A percentile compares a stretch with the other conserved stretches of the same genome.
Evolutionary conservation across 108 stramenopile genomes (phyloP).

Genomic region (Mediolabrus comicus): DNA sequence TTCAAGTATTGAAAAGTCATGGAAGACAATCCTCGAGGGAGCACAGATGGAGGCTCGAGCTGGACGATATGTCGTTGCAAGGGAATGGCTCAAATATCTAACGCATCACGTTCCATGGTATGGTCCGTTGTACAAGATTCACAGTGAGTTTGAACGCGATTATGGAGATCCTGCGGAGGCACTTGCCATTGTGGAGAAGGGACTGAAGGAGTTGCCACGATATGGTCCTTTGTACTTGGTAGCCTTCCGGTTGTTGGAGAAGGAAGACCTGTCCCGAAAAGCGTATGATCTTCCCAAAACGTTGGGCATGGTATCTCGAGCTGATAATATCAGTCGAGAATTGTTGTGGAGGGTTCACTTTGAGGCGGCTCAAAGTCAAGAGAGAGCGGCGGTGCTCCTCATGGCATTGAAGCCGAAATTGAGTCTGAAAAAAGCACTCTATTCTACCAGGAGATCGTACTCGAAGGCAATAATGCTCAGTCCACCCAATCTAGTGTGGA

Average conservation of each 20-base stretch:
- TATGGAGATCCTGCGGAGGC: slow-evolving; percentile 78
- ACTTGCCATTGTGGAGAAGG: slow-evolving; percentile 87
- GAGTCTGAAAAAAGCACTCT: slow-evolving; percentile 27
- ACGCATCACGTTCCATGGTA: slow-evolving; percentile 97
- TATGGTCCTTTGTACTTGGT: slow-evolving; percentile 98
- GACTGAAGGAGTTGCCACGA: slow-evolving; percentile 88
- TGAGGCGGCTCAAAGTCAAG: slow-evolving; percentile 92
- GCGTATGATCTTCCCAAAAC: slow-evolving; percentile 65
- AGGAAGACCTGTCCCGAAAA: slow-evolving; percentile 56
- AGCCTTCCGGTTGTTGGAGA: slow-evolving; percentile 89
- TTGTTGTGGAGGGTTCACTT: slow-evolving; percentile 96
- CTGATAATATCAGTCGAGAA: slow-evolving; percentile 90
- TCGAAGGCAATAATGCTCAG: slow-evolving; percentile 85
- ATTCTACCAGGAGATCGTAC: slow-evolving; percentile 58
- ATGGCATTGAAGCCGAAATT: slow-evolving; percentile 39
- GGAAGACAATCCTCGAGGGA: slow-evolving; percentile 96
- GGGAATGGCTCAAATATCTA: slow-evolving; percentile 78
- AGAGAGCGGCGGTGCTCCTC: slow-evolving; percentile 71
- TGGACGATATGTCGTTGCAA: slow-evolving; percentile 85
- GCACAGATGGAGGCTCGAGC: slow-evolving; percentile 92
- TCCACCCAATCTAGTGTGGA: slow-evolving; percentile 92
- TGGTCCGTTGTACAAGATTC: slow-evolving; percentile 95
- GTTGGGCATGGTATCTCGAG: slow-evolving; percentile 78
- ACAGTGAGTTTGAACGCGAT: slow-evolving; percentile 89
- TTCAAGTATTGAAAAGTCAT: slow-evolving; percentile 87